A percentile compares a stretch with the other conserved stretches of the same genome.
Evolutionary conservation across 768 basidiomycete species (phyloP).

Genomic region (Zangia roseola): DNA sequence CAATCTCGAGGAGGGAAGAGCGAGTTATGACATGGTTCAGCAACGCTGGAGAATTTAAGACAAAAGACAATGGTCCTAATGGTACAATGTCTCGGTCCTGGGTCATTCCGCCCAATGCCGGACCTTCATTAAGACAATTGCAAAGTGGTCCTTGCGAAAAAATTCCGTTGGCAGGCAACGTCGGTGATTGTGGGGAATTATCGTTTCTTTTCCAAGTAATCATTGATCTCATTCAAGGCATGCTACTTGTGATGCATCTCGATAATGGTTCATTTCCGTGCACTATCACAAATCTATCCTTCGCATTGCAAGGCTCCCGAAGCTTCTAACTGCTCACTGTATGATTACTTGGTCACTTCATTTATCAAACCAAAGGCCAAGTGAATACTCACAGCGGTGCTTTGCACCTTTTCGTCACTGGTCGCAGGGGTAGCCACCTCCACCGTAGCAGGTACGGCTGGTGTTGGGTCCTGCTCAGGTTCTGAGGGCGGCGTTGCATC

Average conservation of each 20-base stretch:
- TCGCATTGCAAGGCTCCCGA: not conserved
- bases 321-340: slow-evolving; percentile 10
- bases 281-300: slow-evolving; percentile 6
- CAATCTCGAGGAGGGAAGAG: not conserved
- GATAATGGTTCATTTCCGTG: not conserved
- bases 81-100: no score
- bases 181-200: no score
- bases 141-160: no score
- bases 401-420: slow-evolving; percentile 4
- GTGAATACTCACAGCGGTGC: slow-evolving; percentile 16
- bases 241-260: no score
- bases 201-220: no score
- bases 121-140: no score
- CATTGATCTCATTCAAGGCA: no score
- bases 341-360: slow-evolving; percentile 5
- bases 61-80: no score
- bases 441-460: not conserved
- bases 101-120: no score
- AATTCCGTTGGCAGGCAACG: no score
- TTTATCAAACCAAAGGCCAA: not conserved
- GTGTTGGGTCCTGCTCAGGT: not conserved
- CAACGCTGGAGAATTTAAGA: no score
- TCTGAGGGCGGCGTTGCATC: not conserved
- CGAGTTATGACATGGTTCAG: no score
- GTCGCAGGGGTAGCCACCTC: slow-evolving; percentile 6